Percentiles rank a stretch among this genome's conserved stretches.
phyloP scores from a whole-genome alignment of 768 basidiomycete genomes.

The Vararia minispora region DNA sequence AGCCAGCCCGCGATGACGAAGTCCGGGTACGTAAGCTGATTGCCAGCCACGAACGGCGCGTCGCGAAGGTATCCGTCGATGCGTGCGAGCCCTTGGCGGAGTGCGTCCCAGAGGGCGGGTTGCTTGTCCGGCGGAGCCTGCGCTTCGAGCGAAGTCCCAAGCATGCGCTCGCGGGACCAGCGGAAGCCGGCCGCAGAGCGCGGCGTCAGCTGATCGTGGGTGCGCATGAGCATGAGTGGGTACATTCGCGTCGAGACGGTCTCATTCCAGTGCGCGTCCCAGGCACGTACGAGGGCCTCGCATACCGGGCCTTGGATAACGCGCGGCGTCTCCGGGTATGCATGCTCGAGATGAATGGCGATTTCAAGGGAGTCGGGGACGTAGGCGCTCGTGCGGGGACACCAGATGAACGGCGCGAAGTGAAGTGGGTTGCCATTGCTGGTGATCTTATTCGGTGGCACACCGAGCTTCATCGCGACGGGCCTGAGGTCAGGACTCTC shows the following conservation, averaged over 20 bases:
- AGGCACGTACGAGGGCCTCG: constrained; percentile 9
- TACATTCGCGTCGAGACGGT: constrained; percentile 1
- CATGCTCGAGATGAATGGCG: constrained; percentile 34
- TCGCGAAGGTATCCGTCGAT: constrained; percentile 10
- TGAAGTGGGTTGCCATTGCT: constrained; percentile 24
- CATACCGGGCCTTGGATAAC: constrained; percentile 21
- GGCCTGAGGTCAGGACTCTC: constrained; percentile 38
- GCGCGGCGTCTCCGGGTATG: constrained; percentile 29
- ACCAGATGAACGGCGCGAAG: constrained; percentile 37
- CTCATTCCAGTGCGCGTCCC: constrained; percentile 15
- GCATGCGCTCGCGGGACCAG: constrained; percentile 21
- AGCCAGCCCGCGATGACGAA: constrained; percentile 24
- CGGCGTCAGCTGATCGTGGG: constrained; percentile 19
- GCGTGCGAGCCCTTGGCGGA: constrained; percentile 23
- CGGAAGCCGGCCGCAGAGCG: constrained; percentile 29
- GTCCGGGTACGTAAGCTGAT: constrained; percentile 28
- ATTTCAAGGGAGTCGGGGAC: constrained; percentile 34
- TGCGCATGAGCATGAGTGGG: constrained; percentile 6
- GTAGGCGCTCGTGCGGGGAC: constrained; percentile 24
- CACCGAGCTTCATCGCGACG: constrained; percentile 24
- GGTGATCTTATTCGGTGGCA: constrained; percentile 22
- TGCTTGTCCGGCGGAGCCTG: constrained; percentile 22
- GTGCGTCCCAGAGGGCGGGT: constrained; percentile 26
- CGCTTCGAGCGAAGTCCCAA: constrained; percentile 28
- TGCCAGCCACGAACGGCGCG: constrained; percentile 22